phyloP scores from a whole-genome alignment of 441 rosid species.

The Erodium texanum region DNA sequence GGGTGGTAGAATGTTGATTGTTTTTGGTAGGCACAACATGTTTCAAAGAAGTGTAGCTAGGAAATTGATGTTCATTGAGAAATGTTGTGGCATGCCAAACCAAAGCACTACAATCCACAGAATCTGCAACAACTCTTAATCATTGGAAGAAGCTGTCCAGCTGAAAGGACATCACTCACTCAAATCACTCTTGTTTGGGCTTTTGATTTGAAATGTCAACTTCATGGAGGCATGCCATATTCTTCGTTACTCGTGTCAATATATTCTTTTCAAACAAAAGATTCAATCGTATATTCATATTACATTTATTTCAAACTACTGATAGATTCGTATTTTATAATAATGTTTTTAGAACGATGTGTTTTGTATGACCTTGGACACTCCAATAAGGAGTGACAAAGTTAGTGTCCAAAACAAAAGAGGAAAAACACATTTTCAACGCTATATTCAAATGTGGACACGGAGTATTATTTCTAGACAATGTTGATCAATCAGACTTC shows the following conservation, averaged over 20 bases:
- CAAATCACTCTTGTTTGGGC: not conserved
- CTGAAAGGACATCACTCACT: conserved; percentile 1
- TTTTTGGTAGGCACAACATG: not conserved
- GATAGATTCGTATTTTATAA: too few relatives aligned
- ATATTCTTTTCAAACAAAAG: too few relatives aligned
- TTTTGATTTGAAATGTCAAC: not conserved
- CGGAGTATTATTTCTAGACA: too few relatives aligned
- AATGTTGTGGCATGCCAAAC: conserved; percentile 2
- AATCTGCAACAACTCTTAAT: not conserved
- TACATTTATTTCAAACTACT: too few relatives aligned
- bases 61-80: not conserved
- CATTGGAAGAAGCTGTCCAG: conserved; percentile 3
- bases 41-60: not conserved
- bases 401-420: too few relatives aligned
- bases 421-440: too few relatives aligned
- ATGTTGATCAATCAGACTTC: too few relatives aligned
- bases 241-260: not conserved
- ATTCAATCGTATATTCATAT: too few relatives aligned
- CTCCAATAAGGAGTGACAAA: too few relatives aligned
- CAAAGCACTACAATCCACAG: conserved; percentile 5
- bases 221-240: not conserved
- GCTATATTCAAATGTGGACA: too few relatives aligned
- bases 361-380: too few relatives aligned
- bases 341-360: too few relatives aligned
- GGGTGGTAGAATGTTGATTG: not conserved